These are phyloP conservation scores for Rheum nobile DNA, from an alignment of 148 eudicot genomes.

Conservation along the genomic window DNA sequence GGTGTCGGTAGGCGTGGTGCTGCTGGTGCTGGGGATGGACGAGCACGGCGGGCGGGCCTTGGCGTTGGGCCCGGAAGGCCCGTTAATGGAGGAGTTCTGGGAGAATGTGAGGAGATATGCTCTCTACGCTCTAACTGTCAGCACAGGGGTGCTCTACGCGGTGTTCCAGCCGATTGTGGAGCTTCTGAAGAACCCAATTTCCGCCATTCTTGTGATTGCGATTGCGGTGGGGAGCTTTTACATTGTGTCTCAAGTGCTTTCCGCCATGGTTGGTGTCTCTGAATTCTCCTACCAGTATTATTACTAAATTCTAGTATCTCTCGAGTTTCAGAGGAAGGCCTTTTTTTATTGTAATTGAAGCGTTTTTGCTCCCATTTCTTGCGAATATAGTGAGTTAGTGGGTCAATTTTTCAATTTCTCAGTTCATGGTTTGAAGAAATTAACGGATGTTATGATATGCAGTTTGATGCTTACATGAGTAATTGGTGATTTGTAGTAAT, in stretches of 20 bases:
- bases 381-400: too few relatives aligned
- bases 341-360: background rate
- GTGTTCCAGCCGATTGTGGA: constrained; percentile 48
- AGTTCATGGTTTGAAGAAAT: background rate
- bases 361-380: too few relatives aligned
- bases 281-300: constrained; percentile 61
- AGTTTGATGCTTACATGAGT: background rate
- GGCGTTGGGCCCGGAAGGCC: constrained; percentile 89
- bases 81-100: constrained; percentile 78
- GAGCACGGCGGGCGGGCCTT: constrained; percentile 29
- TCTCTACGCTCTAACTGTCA: constrained; percentile 59
- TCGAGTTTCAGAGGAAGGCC: background rate
- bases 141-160: constrained; percentile 50
- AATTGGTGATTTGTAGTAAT: background rate
- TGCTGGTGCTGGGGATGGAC: constrained; percentile 33
- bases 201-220: constrained; percentile 43
- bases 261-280: constrained; percentile 74
- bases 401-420: background rate
- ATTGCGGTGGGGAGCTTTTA: constrained; percentile 51
- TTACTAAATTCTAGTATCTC: constrained; percentile 18
- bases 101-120: constrained; percentile 82
- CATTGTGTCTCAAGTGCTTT: constrained; percentile 55
- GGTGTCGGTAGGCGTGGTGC: constrained; percentile 30
- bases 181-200: constrained; percentile 63
- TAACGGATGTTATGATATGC: background rate